Percentiles rank a stretch among this genome's conserved stretches.
Conservation (phyloP, 2,329 filamentous ascomycete genomes). For the Talaromyces sp. region DNA sequence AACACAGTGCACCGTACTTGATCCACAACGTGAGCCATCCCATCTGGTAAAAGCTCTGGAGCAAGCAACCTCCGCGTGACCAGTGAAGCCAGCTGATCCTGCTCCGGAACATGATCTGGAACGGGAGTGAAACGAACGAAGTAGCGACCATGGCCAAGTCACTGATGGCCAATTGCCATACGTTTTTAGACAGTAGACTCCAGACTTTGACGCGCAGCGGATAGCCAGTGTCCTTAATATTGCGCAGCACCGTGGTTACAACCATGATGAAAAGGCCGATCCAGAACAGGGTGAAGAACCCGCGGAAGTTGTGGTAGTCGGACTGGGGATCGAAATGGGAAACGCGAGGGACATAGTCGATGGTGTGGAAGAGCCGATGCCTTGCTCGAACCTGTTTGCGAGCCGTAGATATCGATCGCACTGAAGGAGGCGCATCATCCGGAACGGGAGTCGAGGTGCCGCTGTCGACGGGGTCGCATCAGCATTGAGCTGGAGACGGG, state of each 20-base stretch:
- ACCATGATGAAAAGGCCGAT: slow-evolving; percentile 95
- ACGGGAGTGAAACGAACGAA: slow-evolving; percentile 64
- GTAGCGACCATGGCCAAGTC: slow-evolving; percentile 80
- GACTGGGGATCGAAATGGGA: slow-evolving; percentile 93
- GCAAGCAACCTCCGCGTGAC: slow-evolving; percentile 67
- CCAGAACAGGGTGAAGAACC: slow-evolving; percentile 98
- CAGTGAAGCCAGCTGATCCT: slow-evolving; percentile 60
- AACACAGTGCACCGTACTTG: slow-evolving; percentile 38
- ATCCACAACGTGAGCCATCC: slow-evolving; percentile 81
- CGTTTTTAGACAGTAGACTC: slow-evolving; percentile 79
- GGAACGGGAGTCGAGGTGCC: slow-evolving; percentile 30
- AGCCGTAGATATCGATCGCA: slow-evolving; percentile 76
- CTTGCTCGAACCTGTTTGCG: slow-evolving; percentile 78
- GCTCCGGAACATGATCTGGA: slow-evolving; percentile 64
- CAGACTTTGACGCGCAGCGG: slow-evolving; percentile 82
- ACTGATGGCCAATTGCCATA: slow-evolving; percentile 77
- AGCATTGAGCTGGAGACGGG: neutral
- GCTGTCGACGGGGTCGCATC: neutral
- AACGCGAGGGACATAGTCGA: slow-evolving; percentile 82
- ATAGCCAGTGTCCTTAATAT: slow-evolving; percentile 88
- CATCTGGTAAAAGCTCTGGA: slow-evolving; percentile 78
- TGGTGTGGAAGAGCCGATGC: slow-evolving; percentile 83
- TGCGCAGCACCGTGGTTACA: slow-evolving; percentile 86
- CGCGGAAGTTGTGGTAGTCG: slow-evolving; percentile 89
- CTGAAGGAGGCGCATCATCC: slow-evolving; percentile 86